Evolutionary conservation across 2,329 filamentous ascomycete genomes (phyloP).

Genomic region (Hymenoscyphus occultus): DNA sequence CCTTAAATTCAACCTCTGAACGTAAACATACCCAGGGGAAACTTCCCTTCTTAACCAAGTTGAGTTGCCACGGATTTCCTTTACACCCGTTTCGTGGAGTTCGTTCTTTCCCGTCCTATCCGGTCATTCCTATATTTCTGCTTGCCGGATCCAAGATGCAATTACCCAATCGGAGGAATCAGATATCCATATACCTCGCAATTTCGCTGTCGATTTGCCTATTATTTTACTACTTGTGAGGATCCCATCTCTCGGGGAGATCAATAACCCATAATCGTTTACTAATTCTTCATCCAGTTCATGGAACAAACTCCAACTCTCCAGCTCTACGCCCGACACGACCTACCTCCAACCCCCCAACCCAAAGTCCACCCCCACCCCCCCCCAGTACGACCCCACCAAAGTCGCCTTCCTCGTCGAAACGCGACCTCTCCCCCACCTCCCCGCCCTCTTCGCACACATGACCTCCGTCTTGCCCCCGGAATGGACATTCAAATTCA

Average conservation of each 20-base stretch:
- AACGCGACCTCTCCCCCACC: slow-evolving; percentile 46
- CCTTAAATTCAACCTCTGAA: too few species aligned
- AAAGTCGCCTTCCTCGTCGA: slow-evolving; percentile 57
- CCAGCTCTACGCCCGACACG: background rate
- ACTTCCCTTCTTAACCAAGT: too few species aligned
- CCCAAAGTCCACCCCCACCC: slow-evolving; percentile 8
- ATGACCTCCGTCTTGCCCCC: slow-evolving; percentile 53
- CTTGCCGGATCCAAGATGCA: background rate
- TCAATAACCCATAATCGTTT: background rate
- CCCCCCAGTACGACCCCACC: slow-evolving; percentile 41
- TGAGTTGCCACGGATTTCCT: background rate
- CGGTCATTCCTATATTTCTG: background rate
- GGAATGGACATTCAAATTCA: slow-evolving; percentile 55
- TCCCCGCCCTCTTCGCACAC: slow-evolving; percentile 53
- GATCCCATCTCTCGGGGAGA: background rate
- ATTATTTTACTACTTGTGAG: slow-evolving; percentile 19
- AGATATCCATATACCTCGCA: slow-evolving; percentile 11
- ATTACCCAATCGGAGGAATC: slow-evolving; percentile 10
- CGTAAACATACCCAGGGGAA: too few species aligned
- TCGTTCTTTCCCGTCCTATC: background rate
- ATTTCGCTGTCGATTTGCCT: slow-evolving; percentile 15
- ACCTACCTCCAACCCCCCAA: slow-evolving; percentile 1
- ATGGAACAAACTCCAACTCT: slow-evolving; percentile 8
- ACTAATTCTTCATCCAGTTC: slow-evolving; percentile 6
- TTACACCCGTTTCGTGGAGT: background rate